Evolutionary conservation across 129 eudicot genomes (phyloP).

Genomic region (Escallonia herrerae): DNA sequence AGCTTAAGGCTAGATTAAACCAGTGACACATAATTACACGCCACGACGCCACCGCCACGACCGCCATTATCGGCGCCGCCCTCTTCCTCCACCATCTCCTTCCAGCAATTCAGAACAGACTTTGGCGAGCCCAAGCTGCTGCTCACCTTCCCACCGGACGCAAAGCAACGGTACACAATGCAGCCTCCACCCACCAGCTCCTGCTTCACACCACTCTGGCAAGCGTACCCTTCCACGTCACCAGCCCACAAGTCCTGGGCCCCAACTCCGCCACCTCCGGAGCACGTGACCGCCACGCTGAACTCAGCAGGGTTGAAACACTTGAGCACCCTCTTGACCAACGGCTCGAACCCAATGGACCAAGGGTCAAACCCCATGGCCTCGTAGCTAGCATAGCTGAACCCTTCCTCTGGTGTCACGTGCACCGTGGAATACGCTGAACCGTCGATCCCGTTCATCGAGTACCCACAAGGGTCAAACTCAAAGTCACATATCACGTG

Average conservation of each 20-base stretch:
- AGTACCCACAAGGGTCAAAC: slow-evolving; percentile 46
- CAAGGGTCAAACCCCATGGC: slow-evolving; percentile 31
- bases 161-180: slow-evolving; percentile 19
- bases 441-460: slow-evolving; percentile 38
- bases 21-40: slow-evolving; percentile 5
- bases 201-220: slow-evolving; percentile 22
- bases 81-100: slow-evolving; percentile 22
- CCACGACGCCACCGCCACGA: slow-evolving; percentile 11
- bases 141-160: background rate
- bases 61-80: slow-evolving; percentile 11
- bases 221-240: slow-evolving; percentile 22
- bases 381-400: slow-evolving; percentile 41
- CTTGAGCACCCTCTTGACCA: slow-evolving; percentile 26
- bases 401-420: slow-evolving; percentile 46
- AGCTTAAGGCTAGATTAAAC: background rate
- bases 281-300: slow-evolving; percentile 31
- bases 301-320: slow-evolving; percentile 35
- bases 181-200: slow-evolving; percentile 32
- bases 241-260: slow-evolving; percentile 3
- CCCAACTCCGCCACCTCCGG: background rate
- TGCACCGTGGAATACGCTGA: slow-evolving; percentile 34
- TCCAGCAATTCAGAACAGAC: slow-evolving; percentile 19
- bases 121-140: background rate
- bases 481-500: slow-evolving; percentile 32
- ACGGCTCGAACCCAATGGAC: slow-evolving; percentile 9